These are phyloP conservation scores for Pythium biforme DNA, from an alignment of 352 stramenopile species.

Conservation along the genomic window DNA sequence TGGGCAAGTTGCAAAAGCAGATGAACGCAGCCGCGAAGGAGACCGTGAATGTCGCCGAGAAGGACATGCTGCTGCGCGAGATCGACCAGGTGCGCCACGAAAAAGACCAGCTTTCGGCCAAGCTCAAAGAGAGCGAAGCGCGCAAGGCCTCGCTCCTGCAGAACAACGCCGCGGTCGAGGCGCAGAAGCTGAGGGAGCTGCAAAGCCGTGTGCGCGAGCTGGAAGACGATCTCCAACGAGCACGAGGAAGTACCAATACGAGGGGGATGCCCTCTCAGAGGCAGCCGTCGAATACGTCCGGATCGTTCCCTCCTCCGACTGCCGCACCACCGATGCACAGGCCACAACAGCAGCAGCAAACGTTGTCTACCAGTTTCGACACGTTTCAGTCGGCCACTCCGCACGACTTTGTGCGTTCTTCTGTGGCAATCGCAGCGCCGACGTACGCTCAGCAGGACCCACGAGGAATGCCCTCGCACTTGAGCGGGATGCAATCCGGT, in stretches of 20 bases:
- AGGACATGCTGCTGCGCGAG: slow-evolving; percentile 36
- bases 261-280: neutral
- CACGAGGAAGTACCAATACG: neutral
- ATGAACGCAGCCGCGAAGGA: slow-evolving; percentile 41
- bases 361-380: neutral
- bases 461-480: slow-evolving; percentile 1
- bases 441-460: neutral
- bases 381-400: neutral
- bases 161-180: slow-evolving; percentile 19
- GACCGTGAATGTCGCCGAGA: slow-evolving; percentile 27
- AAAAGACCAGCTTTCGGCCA: slow-evolving; percentile 32
- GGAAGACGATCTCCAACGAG: slow-evolving; percentile 26
- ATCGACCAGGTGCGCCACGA: slow-evolving; percentile 33
- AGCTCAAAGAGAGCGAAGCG: slow-evolving; percentile 31
- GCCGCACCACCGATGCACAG: slow-evolving; percentile 7
- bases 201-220: slow-evolving; percentile 33
- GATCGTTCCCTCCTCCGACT: neutral
- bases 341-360: neutral
- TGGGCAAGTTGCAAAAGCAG: slow-evolving; percentile 46
- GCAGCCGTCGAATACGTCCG: neutral
- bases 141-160: slow-evolving; percentile 16
- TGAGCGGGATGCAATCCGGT: slow-evolving; percentile 1
- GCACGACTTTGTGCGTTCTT: neutral
- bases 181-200: slow-evolving; percentile 19
- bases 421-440: neutral